Conservation (phyloP, 148 eudicot genomes). For the Nyssa sinensis region DNA sequence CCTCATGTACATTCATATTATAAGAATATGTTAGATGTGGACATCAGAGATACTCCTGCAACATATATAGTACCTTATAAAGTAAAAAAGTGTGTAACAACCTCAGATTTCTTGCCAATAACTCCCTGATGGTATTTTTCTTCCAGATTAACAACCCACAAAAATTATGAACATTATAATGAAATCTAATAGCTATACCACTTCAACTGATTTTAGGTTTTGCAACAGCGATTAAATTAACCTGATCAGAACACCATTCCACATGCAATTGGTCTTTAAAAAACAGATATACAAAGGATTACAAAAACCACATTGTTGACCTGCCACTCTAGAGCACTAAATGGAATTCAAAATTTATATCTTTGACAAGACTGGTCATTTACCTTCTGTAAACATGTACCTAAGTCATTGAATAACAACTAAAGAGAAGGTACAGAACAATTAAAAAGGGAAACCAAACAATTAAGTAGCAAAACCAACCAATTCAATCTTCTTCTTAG, state of each 20-base stretch:
- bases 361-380: not conserved
- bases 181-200: not conserved
- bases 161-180: too few relatives aligned
- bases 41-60: not conserved
- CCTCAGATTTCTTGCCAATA: not conserved
- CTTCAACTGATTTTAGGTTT: not conserved
- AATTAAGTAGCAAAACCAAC: too few relatives aligned
- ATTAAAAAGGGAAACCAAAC: slow-evolving; percentile 40
- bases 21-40: not conserved
- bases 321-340: not conserved
- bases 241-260: not conserved
- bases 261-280: not conserved
- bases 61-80: not conserved
- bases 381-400: not conserved
- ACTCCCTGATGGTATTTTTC: not conserved
- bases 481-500: slow-evolving; percentile 70
- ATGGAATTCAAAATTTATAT: too few relatives aligned
- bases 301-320: not conserved
- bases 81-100: not conserved
- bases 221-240: not conserved
- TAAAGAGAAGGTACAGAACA: not conserved
- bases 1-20: not conserved
- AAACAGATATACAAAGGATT: not conserved
- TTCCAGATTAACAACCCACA: not conserved
- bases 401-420: not conserved